Evolutionary conservation across 2,329 filamentous ascomycete genomes (phyloP).

Genomic region (Penicillium sp.): DNA sequence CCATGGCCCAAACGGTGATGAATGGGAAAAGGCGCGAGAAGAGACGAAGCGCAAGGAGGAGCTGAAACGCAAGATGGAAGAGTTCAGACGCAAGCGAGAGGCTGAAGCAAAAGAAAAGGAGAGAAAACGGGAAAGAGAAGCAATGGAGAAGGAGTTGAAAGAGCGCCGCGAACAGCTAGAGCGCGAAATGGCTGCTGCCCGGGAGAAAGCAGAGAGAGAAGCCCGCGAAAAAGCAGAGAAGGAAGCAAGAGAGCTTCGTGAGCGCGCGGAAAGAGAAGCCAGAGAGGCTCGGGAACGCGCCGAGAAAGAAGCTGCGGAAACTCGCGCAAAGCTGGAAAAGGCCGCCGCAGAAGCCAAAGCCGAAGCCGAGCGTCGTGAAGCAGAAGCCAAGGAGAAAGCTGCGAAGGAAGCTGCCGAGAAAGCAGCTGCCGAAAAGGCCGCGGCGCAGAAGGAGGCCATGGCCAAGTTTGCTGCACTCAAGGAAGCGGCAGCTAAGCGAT

Average conservation of each 20-base stretch:
- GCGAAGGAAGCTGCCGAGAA: conserved; percentile 65
- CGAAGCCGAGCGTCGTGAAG: conserved; percentile 39
- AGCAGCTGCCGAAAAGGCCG: conserved; percentile 59
- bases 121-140: conserved; percentile 47
- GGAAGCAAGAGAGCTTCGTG: conserved; percentile 29
- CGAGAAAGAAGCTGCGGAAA: conserved; percentile 16
- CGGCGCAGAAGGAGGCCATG: conserved; percentile 47
- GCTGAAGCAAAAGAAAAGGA: conserved; percentile 48
- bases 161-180: conserved; percentile 50
- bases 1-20: conserved; percentile 27
- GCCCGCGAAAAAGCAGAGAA: conserved; percentile 25
- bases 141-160: conserved; percentile 48
- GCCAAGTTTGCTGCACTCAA: conserved; percentile 48
- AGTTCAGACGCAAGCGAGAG: conserved; percentile 44
- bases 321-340: conserved; percentile 27
- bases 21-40: conserved; percentile 40
- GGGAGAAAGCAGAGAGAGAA: conserved; percentile 42
- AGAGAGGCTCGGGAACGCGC: conserved; percentile 25
- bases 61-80: conserved; percentile 47
- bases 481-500: conserved; percentile 47
- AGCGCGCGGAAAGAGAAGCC: conserved; percentile 30
- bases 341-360: conserved; percentile 37
- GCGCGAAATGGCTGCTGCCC: conserved; percentile 44
- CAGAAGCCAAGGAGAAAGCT: conserved; percentile 43
- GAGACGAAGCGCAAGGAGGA: conserved; percentile 46